Evolutionary conservation across 2,329 filamentous ascomycete species (phyloP).

Genomic region (Sarocladiaceae sp.): DNA sequence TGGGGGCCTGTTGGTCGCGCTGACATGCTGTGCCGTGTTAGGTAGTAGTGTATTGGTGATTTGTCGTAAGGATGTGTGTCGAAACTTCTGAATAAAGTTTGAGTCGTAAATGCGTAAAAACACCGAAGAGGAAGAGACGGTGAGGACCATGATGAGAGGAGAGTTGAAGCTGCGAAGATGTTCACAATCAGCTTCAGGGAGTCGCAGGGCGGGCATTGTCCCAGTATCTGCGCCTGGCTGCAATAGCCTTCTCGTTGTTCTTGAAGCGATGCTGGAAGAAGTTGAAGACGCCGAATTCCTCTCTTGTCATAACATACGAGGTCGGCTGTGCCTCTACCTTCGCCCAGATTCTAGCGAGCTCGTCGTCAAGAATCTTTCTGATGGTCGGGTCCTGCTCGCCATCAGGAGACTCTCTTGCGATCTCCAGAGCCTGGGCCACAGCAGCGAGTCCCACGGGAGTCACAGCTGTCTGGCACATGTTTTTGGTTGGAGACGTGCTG

Average conservation of each 20-base stretch:
- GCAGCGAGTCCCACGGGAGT: constrained; percentile 25
- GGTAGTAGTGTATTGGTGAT: not conserved
- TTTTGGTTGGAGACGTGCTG: not conserved
- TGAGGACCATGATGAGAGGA: not conserved
- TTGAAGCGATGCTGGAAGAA: constrained; percentile 68
- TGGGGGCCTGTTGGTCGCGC: not conserved
- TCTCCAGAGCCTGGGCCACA: constrained; percentile 67
- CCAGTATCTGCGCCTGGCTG: constrained; percentile 51
- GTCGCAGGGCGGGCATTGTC: constrained; percentile 33
- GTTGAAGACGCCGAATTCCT: constrained; percentile 86
- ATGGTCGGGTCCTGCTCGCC: constrained; percentile 60
- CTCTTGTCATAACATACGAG: constrained; percentile 67
- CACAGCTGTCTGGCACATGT: not conserved
- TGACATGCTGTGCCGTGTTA: not conserved
- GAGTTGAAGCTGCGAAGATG: not conserved
- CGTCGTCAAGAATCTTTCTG: constrained; percentile 60
- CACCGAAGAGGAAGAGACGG: no score
- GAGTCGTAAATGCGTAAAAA: not conserved
- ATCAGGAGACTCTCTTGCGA: constrained; percentile 69
- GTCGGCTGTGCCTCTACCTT: constrained; percentile 61
- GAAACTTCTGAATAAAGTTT: no score
- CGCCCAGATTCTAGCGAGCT: constrained; percentile 61
- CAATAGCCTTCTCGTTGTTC: constrained; percentile 43
- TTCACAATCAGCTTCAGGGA: not conserved
- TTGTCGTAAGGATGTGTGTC: not conserved